These are phyloP conservation scores for Amanita phalloides DNA, from an alignment of 768 basidiomycete species.

Conservation along the genomic window DNA sequence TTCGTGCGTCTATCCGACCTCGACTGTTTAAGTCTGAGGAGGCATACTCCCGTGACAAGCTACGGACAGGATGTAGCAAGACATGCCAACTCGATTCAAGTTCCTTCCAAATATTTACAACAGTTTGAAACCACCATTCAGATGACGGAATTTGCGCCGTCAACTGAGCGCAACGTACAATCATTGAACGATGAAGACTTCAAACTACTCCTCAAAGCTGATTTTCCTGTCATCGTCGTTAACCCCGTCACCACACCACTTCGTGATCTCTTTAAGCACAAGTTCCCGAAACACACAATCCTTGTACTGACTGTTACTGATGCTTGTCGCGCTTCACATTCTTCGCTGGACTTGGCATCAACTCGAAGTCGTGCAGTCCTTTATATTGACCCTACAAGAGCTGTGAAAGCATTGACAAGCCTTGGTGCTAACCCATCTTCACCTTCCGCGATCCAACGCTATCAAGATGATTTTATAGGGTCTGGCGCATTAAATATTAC, in stretches of 20 bases:
- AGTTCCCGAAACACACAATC: conserved; percentile 1
- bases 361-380: conserved; percentile 19
- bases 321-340: neutral
- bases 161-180: neutral
- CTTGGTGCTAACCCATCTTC: conserved; percentile 37
- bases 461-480: conserved; percentile 48
- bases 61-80: neutral
- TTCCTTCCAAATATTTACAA: conserved; percentile 24
- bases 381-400: conserved; percentile 49
- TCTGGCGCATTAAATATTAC: conserved; percentile 48
- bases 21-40: neutral
- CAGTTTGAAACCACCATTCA: conserved; percentile 42
- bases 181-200: conserved; percentile 1
- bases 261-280: conserved; percentile 17
- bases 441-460: conserved; percentile 44
- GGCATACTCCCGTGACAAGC: neutral
- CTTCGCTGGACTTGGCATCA: conserved; percentile 9
- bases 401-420: conserved; percentile 37
- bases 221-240: conserved; percentile 53
- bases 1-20: conserved; percentile 23
- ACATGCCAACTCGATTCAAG: neutral
- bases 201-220: conserved; percentile 32
- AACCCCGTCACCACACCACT: conserved; percentile 49
- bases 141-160: conserved; percentile 27
- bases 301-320: conserved; percentile 9